Evolutionary conservation across 139 green algal genomes (phyloP).

Genomic region (Parachlorella kessleri): DNA sequence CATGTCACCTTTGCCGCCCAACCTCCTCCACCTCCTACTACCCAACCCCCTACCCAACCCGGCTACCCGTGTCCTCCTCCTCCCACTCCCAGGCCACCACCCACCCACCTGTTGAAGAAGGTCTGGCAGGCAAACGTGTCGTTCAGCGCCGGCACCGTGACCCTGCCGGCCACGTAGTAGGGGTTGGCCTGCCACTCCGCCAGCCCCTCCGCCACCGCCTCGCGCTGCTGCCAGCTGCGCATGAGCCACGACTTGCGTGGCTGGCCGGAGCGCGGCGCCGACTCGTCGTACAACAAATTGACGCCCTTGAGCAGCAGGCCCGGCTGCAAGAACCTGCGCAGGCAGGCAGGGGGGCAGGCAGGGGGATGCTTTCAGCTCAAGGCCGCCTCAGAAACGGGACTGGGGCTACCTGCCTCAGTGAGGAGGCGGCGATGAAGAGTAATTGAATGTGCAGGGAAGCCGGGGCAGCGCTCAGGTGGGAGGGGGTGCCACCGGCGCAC

Average conservation of each 20-base stretch:
- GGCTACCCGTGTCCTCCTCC: background rate
- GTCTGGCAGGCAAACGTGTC: slow-evolving; percentile 76
- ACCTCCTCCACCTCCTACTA: too few species aligned
- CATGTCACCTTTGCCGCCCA: too few species aligned
- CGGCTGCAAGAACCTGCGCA: slow-evolving; percentile 79
- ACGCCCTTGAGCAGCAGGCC: slow-evolving; percentile 76
- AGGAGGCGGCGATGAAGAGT: too few species aligned
- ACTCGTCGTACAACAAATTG: slow-evolving; percentile 28
- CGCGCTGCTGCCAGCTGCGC: slow-evolving; percentile 55
- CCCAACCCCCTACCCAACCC: background rate
- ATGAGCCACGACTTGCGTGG: slow-evolving; percentile 62
- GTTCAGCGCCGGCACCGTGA: slow-evolving; percentile 79
- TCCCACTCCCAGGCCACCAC: too few species aligned
- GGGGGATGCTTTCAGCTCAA: too few species aligned
- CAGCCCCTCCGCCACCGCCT: slow-evolving; percentile 63
- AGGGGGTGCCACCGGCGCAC: too few species aligned
- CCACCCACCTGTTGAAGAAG: slow-evolving; percentile 68
- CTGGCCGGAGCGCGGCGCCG: slow-evolving; percentile 15
- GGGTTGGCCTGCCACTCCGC: slow-evolving; percentile 82
- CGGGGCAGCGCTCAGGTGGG: too few species aligned
- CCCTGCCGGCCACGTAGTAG: slow-evolving; percentile 78
- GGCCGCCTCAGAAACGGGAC: too few species aligned
- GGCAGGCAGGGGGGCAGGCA: slow-evolving; percentile 19
- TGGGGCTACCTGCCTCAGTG: too few species aligned
- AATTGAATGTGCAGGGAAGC: too few species aligned